These are phyloP conservation scores for Rubus parviflorus DNA, from an alignment of 306 rosid species.

Conservation along the genomic window DNA sequence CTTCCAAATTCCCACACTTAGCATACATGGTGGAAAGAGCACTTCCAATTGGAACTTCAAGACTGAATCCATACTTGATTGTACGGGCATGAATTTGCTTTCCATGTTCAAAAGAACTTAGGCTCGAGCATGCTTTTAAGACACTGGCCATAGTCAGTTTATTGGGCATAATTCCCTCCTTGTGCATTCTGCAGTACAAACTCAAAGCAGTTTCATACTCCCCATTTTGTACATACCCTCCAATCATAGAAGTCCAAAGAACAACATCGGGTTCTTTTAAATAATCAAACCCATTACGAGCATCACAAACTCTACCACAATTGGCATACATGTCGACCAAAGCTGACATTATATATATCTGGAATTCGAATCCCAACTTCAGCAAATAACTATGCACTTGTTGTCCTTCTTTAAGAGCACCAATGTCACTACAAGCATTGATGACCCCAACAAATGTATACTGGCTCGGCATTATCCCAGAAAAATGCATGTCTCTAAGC, in stretches of 20 bases:
- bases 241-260: slow-evolving; percentile 89
- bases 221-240: slow-evolving; percentile 73
- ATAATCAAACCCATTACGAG: slow-evolving; percentile 66
- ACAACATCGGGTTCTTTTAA: slow-evolving; percentile 68
- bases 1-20: slow-evolving; percentile 78
- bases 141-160: slow-evolving; percentile 76
- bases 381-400: slow-evolving; percentile 68
- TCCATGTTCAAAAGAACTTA: slow-evolving; percentile 86
- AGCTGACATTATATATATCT: slow-evolving; percentile 67
- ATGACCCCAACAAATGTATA: slow-evolving; percentile 74
- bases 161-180: slow-evolving; percentile 62
- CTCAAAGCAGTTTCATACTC: slow-evolving; percentile 68
- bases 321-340: slow-evolving; percentile 92
- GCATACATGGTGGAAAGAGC: slow-evolving; percentile 88
- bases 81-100: slow-evolving; percentile 70
- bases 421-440: slow-evolving; percentile 70
- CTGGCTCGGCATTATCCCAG: slow-evolving; percentile 58
- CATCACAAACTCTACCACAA: slow-evolving; percentile 60
- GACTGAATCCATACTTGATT: slow-evolving; percentile 66
- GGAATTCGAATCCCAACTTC: slow-evolving; percentile 72
- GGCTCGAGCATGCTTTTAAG: slow-evolving; percentile 74
- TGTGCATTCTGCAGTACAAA: slow-evolving; percentile 71
- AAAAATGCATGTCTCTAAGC: slow-evolving; percentile 58
- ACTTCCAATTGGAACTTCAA: slow-evolving; percentile 78
- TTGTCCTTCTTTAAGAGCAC: slow-evolving; percentile 62